Conservation (phyloP, 352 stramenopile genomes). For the Blastocystis sp. region DNA sequence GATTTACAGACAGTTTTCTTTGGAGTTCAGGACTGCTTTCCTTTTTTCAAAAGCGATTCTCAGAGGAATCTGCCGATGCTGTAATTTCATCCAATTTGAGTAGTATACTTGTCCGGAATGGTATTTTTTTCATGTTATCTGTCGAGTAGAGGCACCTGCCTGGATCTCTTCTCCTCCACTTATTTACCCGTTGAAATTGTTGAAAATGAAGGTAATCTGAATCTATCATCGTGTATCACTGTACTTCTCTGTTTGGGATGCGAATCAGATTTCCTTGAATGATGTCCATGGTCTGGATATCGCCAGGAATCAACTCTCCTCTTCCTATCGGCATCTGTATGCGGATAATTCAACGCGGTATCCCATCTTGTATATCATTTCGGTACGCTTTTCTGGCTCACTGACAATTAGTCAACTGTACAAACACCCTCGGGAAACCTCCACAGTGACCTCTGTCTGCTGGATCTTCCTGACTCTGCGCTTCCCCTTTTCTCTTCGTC, state of each 20-base stretch:
- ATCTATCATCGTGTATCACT: no score
- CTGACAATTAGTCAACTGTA: not conserved
- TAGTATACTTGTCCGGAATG: not conserved
- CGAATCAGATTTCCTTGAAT: not conserved
- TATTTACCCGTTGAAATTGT: not conserved
- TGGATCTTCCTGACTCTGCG: not conserved
- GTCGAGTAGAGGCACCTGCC: not conserved
- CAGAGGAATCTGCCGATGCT: not conserved
- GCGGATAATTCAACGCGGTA: not conserved
- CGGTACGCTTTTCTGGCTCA: not conserved
- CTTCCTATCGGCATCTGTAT: not conserved
- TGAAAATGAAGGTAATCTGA: no score
- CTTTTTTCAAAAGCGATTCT: constrained; percentile 22
- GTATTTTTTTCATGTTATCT: not conserved
- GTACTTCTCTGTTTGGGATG: not conserved
- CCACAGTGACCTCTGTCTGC: no score
- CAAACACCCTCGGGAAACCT: not conserved
- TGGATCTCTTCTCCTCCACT: not conserved
- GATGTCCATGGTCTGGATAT: not conserved
- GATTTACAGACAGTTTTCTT: not conserved
- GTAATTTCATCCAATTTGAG: not conserved
- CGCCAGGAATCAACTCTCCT: not conserved
- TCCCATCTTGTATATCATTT: not conserved
- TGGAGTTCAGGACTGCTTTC: constrained; percentile 32
- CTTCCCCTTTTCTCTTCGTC: not conserved